phyloP scores from a whole-genome alignment of 805 yeast genomes.

The Starmerella kuoi region DNA sequence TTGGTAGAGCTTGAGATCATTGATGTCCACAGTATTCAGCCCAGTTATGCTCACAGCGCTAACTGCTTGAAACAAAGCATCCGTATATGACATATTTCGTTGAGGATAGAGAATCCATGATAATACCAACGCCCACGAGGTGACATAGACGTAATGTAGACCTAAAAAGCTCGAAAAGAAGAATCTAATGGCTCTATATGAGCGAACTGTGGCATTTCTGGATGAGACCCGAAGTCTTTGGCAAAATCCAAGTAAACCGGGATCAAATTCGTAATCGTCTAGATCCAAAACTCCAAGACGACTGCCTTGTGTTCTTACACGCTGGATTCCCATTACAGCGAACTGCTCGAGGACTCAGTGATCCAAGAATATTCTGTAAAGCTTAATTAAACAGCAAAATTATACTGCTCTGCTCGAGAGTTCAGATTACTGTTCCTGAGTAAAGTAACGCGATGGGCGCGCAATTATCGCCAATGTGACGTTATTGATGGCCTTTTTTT shows the following conservation, averaged over 20 bases:
- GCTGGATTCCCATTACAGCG: conserved; percentile 9
- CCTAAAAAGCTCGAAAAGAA: conserved; percentile 22
- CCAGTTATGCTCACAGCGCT: conserved; percentile 90
- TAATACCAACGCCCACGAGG: conserved; percentile 45
- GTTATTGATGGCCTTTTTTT: too few species aligned
- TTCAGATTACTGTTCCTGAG: too few species aligned
- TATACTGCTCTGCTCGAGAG: too few species aligned
- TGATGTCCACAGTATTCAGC: conserved; percentile 62
- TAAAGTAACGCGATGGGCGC: too few species aligned
- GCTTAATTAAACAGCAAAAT: too few species aligned
- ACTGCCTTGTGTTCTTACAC: conserved; percentile 7
- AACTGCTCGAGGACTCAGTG: too few species aligned
- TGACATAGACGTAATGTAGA: conserved; percentile 45
- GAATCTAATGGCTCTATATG: not conserved
- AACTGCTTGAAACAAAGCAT: conserved; percentile 60
- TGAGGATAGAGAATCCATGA: conserved; percentile 71
- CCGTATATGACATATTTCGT: conserved; percentile 56
- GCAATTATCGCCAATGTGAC: too few species aligned
- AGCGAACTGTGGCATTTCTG: conserved; percentile 10
- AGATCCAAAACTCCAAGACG: conserved; percentile 25
- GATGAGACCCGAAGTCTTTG: conserved; percentile 5
- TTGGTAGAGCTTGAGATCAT: conserved; percentile 57
- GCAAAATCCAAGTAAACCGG: conserved; percentile 9
- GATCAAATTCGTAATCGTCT: conserved; percentile 17
- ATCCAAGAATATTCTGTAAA: too few species aligned